A percentile compares a stretch with the other conserved stretches of the same genome.
Conservation (phyloP, 345 rosid species). For the Salix udensis region DNA sequence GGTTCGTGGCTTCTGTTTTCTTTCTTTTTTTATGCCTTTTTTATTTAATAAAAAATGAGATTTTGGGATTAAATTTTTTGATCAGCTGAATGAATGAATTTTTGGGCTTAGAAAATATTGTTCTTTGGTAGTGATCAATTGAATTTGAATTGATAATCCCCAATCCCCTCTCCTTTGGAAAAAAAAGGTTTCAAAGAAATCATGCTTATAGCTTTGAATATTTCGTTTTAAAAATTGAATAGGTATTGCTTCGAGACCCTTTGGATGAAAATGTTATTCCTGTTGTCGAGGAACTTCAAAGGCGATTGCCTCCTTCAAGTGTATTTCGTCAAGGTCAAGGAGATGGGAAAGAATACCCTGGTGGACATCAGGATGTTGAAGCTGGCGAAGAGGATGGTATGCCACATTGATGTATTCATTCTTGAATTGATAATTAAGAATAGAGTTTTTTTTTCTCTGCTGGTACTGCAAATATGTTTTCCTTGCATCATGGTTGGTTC, state of each 20-base stretch:
- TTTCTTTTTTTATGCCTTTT: neutral
- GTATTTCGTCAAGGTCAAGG: conserved; percentile 39
- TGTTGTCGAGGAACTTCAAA: conserved; percentile 82
- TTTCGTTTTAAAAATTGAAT: neutral
- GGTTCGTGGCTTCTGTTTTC: conserved; percentile 41
- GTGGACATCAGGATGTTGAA: conserved; percentile 58
- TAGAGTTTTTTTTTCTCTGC: neutral
- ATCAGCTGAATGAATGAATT: neutral
- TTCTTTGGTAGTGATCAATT: neutral
- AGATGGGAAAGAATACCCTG: conserved; percentile 42
- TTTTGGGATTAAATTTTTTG: neutral
- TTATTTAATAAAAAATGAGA: neutral
- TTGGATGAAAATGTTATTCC: conserved; percentile 75
- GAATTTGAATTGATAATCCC: neutral
- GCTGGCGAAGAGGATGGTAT: conserved; percentile 88
- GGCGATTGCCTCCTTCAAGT: conserved; percentile 54
- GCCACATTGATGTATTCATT: conserved; percentile 2
- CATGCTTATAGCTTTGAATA: conserved; percentile 3
- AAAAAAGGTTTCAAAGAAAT: neutral
- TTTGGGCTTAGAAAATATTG: neutral
- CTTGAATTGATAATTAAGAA: neutral
- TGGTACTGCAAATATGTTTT: neutral
- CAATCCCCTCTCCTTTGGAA: neutral
- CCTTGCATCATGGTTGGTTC: neutral
- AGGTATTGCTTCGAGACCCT: conserved; percentile 92